Conservation (phyloP, 2,329 filamentous ascomycete genomes). For the Cercospora citrullina region DNA sequence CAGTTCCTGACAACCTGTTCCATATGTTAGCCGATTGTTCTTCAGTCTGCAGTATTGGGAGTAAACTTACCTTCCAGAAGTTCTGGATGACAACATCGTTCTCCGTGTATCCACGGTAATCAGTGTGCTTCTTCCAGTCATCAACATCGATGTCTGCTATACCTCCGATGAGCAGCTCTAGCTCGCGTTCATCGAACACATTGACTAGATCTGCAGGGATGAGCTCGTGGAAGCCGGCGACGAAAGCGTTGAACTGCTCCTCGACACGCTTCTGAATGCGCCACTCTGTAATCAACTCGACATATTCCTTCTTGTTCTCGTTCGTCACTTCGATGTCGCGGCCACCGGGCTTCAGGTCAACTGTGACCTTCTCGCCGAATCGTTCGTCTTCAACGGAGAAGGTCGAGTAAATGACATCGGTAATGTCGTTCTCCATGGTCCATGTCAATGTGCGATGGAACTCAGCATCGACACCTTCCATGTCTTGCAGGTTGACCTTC, state of each 20-base stretch:
- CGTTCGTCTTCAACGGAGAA: constrained; percentile 97
- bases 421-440: constrained; percentile 98
- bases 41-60: background rate
- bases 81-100: constrained; percentile 95
- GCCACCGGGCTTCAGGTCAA: constrained; percentile 88
- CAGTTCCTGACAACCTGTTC: constrained; percentile 76
- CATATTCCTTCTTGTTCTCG: constrained; percentile 98
- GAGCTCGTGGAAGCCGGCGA: constrained; percentile 94
- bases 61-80: constrained; percentile 77
- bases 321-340: constrained; percentile 95
- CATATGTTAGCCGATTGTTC: constrained; percentile 24
- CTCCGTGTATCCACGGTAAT: constrained; percentile 98
- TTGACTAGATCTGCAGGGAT: constrained; percentile 96
- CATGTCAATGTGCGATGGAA: constrained; percentile 95
- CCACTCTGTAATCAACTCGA: constrained; percentile 99
- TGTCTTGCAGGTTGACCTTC: constrained; percentile 85
- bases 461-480: constrained; percentile 98
- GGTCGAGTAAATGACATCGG: constrained; percentile 88
- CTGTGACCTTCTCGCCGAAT: constrained; percentile 90
- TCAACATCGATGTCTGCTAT: constrained; percentile 99
- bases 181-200: constrained; percentile 95
- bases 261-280: constrained; percentile 98
- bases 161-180: constrained; percentile 94
- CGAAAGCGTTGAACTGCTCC: constrained; percentile 97
- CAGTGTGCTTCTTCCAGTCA: constrained; percentile 99